phyloP scores from a whole-genome alignment of 257 asterid genomes.

The Schizonepeta tenuifolia region DNA sequence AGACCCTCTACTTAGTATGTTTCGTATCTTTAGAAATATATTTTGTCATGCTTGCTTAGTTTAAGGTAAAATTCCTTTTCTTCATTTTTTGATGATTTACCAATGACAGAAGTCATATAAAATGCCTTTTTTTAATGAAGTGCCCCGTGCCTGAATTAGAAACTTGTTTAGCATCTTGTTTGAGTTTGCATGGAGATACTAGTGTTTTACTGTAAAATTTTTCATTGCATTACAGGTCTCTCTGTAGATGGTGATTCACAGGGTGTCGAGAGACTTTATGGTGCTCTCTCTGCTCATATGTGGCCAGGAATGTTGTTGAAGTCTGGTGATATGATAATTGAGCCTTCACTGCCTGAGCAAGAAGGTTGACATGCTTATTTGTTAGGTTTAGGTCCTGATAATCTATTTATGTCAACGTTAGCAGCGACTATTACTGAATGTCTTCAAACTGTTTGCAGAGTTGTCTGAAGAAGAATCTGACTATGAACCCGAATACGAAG shows the following conservation, averaged over 20 bases:
- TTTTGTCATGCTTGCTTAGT: too few relatives aligned
- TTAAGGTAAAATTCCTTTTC: too few relatives aligned
- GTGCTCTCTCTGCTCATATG: slow-evolving; percentile 94
- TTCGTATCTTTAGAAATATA: background rate
- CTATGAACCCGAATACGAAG: slow-evolving; percentile 54
- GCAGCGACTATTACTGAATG: slow-evolving; percentile 11
- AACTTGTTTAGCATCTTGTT: background rate
- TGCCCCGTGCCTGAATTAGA: slow-evolving; percentile 1
- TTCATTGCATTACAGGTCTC: slow-evolving; percentile 43
- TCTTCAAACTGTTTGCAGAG: slow-evolving; percentile 47
- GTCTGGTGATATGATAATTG: slow-evolving; percentile 80
- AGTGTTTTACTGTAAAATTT: background rate
- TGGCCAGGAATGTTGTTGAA: slow-evolving; percentile 98
- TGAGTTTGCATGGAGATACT: slow-evolving; percentile 9
- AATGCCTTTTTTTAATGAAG: background rate
- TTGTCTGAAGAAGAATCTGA: slow-evolving; percentile 34
- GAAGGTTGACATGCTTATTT: slow-evolving; percentile 54
- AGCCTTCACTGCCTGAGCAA: slow-evolving; percentile 74
- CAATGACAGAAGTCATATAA: background rate
- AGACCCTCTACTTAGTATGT: slow-evolving; percentile 36
- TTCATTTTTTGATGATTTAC: background rate
- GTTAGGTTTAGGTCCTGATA: slow-evolving; percentile 5
- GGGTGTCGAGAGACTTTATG: slow-evolving; percentile 84
- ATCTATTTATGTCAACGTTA: slow-evolving; percentile 6
- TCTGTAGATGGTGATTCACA: slow-evolving; percentile 85